Base-by-base conservation (phyloP, 345 rosid genomes). In the Jatropha curcas region DNA sequence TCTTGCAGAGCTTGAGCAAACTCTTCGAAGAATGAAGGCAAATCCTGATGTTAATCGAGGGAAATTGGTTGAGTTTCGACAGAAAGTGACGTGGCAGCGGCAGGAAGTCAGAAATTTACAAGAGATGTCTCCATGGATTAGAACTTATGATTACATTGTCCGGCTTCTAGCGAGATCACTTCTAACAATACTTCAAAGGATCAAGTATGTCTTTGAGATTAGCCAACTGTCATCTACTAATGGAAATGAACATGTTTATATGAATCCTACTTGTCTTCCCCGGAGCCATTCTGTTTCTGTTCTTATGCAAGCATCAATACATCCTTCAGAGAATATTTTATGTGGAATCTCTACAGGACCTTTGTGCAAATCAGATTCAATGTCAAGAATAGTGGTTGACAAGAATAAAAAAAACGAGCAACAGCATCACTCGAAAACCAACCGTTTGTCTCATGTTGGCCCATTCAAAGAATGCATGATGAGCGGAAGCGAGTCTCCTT, bases 1-100 rank as follows among this genome's bases (percentile, higher is more conserved):
- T 66, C 77, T 88, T 65, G 88, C 85, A 5, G 94, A 90, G 72
- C 88, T 85, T 51, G 92, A 90, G 79, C 89, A 84, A 78, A 82
- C 84, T 74, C 85, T 85, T 35, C 43, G 87, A 76, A 88, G 92
- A 82, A 81, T 84, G 88, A 72, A 72, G 27, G 78, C 81, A 59
- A 88, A 84, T 72, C 46, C 77, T 3, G 78, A 68, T 28, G 55
- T 73, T 5, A 80, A 84, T 63, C 73, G 58, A 55, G 78, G 76
- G 65, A 90, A 83, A 71, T 70, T 90, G 74, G 70, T 79, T 0
- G 86, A 90, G 72, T 80, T 80, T 82, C 90, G 73, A 78, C 86
- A 82, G 86, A 86, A 76, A 69, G 92, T 86, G 60, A 53, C 59
- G 43, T 71, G 79, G 79, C 94, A 86, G 67, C 86, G 78, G 13